Evolutionary conservation across 371 early-diverging fungal genomes (phyloP), one percentile per base, ranked within the genome.

Genomic region (Zancudomyces culisetae): DNA sequence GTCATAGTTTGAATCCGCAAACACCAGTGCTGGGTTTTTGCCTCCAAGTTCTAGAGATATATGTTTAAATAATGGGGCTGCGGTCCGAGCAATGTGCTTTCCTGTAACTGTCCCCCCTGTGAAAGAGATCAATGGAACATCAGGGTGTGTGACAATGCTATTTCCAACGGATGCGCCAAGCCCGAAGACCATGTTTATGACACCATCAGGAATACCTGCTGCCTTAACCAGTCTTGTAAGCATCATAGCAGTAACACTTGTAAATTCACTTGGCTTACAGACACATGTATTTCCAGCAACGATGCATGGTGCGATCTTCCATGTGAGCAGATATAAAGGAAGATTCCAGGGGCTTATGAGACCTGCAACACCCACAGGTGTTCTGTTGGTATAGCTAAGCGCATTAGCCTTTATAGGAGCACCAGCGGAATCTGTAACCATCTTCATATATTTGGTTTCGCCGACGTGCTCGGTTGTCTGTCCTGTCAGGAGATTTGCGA

Each of bases 61-160:
- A 49, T 80, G 80, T 57, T 85, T 85, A 67, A 74, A 74, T 30
- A 56, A 35, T 13, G 60, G 61, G 1, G 79, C 77, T 41, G 76
- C 65, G 46, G 55, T 50, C 23, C 57, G 48, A 39, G 63, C 72
- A 43, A 85, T 71, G 28, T 59, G 62, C 43, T 68, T 52, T 13
- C 85, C 85, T 0, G 82, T 84, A n/a, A 59, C 71, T 19, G 86
- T 80, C 18, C 81, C 80, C 15, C 85, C 85, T 0, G 85, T 85
- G 63, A 85, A 83, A 0, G 86, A 84, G 35, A 85, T 66, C 3
- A 77, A 55, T 0, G 76, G 74, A 21, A 85, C 79, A 41, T 73
- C 63, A 20, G 70, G 68, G 58, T 85, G 85, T 40, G 58, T 60
- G 23, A 81, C 78, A 2, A 85, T 68, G 1, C 78, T 68, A 20